Percentiles rank a stretch among this genome's conserved stretches.
Evolutionary conservation across 1,284 basidiomycete species (phyloP).

Genomic region (Pseudozyma pruni): DNA sequence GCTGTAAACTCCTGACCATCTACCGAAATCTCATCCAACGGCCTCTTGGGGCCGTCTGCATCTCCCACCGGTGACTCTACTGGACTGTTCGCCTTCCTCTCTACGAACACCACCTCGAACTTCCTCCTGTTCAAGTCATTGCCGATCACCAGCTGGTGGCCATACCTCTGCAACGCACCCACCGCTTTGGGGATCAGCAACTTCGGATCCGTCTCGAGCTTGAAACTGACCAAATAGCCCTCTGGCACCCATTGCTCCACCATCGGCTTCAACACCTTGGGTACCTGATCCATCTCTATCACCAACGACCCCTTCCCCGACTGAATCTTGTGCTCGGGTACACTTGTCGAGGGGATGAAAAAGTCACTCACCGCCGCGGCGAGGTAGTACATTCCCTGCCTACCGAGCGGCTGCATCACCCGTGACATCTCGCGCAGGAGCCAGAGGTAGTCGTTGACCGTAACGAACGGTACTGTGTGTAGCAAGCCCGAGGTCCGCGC

Average conservation of each 20-base stretch:
- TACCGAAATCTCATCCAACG: constrained; percentile 4
- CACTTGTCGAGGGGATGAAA: constrained; percentile 87
- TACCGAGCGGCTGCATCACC: constrained; percentile 74
- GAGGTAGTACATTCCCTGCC: constrained; percentile 89
- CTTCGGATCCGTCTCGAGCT: constrained; percentile 90
- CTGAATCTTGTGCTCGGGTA: constrained; percentile 98
- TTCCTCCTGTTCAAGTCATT: constrained; percentile 92
- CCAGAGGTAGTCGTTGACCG: constrained; percentile 96
- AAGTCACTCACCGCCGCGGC: constrained; percentile 98
- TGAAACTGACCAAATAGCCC: constrained; percentile 95
- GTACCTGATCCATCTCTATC: constrained; percentile 98
- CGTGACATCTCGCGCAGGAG: constrained; percentile 81
- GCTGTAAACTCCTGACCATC: constrained; percentile 71
- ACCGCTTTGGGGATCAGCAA: constrained; percentile 91
- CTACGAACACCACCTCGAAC: constrained; percentile 88
- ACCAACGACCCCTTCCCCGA: constrained; percentile 85
- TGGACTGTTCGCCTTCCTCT: constrained; percentile 45
- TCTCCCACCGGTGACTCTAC: neutral
- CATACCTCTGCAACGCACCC: constrained; percentile 87
- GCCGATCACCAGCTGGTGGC: constrained; percentile 95
- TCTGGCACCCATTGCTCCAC: constrained; percentile 92
- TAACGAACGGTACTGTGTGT: constrained; percentile 89
- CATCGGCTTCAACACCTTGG: constrained; percentile 91
- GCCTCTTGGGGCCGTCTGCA: neutral
- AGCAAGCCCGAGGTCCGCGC: constrained; percentile 80